Percentiles rank a stretch among this genome's conserved stretches.
Evolutionary conservation across 441 rosid species (phyloP).

Genomic region (Pelargonium cotyledonis): DNA sequence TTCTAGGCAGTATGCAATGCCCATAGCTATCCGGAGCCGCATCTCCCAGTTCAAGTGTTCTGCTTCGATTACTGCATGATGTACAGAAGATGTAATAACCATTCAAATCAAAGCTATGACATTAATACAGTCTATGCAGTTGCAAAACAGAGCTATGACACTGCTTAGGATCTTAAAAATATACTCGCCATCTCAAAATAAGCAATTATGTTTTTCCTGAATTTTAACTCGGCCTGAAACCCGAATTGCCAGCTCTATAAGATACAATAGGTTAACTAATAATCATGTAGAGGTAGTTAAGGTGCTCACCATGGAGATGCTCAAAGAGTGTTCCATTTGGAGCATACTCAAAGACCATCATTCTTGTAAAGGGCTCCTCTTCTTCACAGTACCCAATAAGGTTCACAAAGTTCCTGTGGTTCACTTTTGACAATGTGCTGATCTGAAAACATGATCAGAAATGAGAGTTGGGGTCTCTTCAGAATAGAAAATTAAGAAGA

Average conservation of each 20-base stretch:
- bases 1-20: slow-evolving; percentile 84
- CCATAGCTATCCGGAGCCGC: slow-evolving; percentile 78
- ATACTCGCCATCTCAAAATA: too few relatives aligned
- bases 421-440: slow-evolving; percentile 66
- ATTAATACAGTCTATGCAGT: too few relatives aligned
- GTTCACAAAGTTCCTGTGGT: slow-evolving; percentile 87
- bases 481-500: neutral
- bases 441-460: slow-evolving; percentile 43
- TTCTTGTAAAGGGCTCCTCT: slow-evolving; percentile 74
- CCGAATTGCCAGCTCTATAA: too few relatives aligned
- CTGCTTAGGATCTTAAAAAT: too few relatives aligned
- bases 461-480: neutral
- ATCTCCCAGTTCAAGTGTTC: slow-evolving; percentile 90
- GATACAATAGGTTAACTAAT: neutral
- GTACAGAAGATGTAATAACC: slow-evolving; percentile 7
- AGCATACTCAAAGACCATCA: slow-evolving; percentile 94
- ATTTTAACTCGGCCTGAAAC: too few relatives aligned
- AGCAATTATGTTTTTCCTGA: neutral
- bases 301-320: slow-evolving; percentile 78
- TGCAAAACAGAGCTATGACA: too few relatives aligned
- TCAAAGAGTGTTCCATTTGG: slow-evolving; percentile 92
- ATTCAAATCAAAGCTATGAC: slow-evolving; percentile 6
- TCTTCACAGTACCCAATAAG: slow-evolving; percentile 83
- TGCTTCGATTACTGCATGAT: slow-evolving; percentile 60
- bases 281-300: neutral